Base-by-base conservation (phyloP, 768 basidiomycete species). In the Favolaschia claudopus region DNA sequence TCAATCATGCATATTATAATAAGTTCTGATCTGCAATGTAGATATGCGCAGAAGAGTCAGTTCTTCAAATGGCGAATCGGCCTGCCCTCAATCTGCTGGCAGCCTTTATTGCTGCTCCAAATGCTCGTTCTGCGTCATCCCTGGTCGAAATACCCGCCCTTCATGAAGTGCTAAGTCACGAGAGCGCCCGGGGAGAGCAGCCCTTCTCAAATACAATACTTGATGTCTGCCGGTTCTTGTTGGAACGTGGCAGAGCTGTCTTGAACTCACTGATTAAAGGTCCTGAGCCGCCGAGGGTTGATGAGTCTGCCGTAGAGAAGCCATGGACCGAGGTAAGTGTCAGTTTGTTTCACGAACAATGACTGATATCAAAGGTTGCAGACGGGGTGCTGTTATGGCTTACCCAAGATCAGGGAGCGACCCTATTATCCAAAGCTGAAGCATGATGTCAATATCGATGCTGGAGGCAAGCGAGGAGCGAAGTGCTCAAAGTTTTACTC, bases 31-130 rank as follows among this genome's bases (percentile, higher is more conserved):
- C n/a, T n/a, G n/a, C n/a, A n/a, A n/a, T n/a, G n/a, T n/a, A n/a
- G n/a, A n/a, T n/a, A n/a, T n/a, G n/a, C n/a, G n/a, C n/a, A n/a
- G 38, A 52, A 9, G 50, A 52, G 20, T 52, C 50, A 2, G 50
- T 52, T 1, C 50, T 52, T 15, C 50, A 52, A 13, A 32, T 52
- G 38, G 19, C 39, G 2, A 52, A 13, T 8, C 1, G 2, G 5
- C 9, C 28, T 3, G 39, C 50, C 0, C 17, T 52, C 19, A 22
- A 52, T 14, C 19, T 22, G 10, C 20, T 52, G 2, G 38, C 31
- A 22, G 13, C 22, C 12, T 50, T 32, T 33, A 20, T 42, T 15
- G 1, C 25, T 2, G 10, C 4, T 9, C 50, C 36, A 0, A 52
- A 28, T 19, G 7, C 0, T 2, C 7, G 1, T 2, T 40, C 29